Conservation (phyloP, 164 flowering plant genomes). For the Malania oleifera region DNA sequence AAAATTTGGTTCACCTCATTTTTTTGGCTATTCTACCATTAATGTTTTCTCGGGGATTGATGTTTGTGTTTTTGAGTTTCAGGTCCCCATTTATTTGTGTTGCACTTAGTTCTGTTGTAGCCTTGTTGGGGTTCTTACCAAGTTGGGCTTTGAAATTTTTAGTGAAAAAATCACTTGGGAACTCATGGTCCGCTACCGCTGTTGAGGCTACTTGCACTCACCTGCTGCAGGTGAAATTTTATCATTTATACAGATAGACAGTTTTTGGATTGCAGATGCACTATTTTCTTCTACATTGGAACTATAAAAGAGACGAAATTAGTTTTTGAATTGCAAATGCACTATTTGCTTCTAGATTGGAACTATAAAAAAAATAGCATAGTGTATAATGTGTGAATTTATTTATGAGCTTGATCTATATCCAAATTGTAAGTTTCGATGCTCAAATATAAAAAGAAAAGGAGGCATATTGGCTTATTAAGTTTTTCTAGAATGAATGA, state of each 20-base stretch:
- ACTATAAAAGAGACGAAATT: neutral
- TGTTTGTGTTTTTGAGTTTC: conserved; percentile 18
- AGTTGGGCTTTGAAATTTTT: conserved; percentile 30
- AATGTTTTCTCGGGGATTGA: conserved; percentile 2
- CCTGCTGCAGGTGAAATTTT: conserved; percentile 47
- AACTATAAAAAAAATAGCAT: neutral
- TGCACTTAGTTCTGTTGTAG: conserved; percentile 37
- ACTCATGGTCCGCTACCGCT: conserved; percentile 64
- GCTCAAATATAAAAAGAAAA: neutral
- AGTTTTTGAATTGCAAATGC: too few relatives aligned
- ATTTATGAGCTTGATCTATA: neutral
- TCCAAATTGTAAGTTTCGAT: neutral
- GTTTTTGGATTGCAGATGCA: too few relatives aligned
- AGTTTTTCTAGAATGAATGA: neutral
- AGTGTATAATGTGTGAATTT: neutral
- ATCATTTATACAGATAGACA: neutral
- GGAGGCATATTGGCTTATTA: too few relatives aligned
- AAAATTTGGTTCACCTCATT: neutral
- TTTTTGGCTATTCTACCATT: neutral
- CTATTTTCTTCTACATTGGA: too few relatives aligned
- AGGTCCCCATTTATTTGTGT: conserved; percentile 45
- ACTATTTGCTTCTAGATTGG: too few relatives aligned
- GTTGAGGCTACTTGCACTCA: conserved; percentile 59
- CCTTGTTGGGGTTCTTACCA: conserved; percentile 59
- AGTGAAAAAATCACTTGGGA: conserved; percentile 50